Evolutionary conservation across 371 early-diverging fungal genomes (phyloP), one percentile per base, ranked within the genome.

Genomic region (Rhizopus microsporus): DNA sequence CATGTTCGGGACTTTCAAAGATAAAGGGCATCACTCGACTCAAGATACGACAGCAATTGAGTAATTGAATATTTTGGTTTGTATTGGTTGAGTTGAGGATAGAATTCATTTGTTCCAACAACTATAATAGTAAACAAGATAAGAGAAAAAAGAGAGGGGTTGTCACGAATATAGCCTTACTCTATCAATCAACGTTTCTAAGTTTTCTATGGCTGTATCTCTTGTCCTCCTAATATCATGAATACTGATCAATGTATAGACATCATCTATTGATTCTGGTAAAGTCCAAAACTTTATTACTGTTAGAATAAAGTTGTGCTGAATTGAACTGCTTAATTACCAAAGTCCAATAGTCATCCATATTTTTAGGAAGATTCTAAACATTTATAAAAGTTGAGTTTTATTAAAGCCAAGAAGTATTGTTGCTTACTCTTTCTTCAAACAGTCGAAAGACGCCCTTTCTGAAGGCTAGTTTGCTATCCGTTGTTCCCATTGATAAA

Each of bases 401-500:
- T 29, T 32, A 31, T 44, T 42, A 8, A n/a, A 23, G 23, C 23
- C 23, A 23, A 23, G 23, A 23, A 23, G 23, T 16, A 5, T n/a
- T 7, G 30, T 33, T 54, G 53, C 78, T 43, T 83, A 89, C 92
- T 67, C 80, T 80, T 69, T 91, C 90, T 71, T 93, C 90, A 62
- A 84, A 87, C 15, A 94, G 77, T 35, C 85, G 79, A 62, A 92
- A 89, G 33, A 94, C 93, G 52, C 90, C 81, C 74, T 92, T 91
- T 49, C 94, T 82, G 69, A 95, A 93, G 17, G 91, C 88, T 31
- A 95, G 74, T 69, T 94, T 95, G 65, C 88, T 87, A 66, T 94
- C 94, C 7, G 91, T 80, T 33, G 91, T 92, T 30, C 96, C 96
- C 94, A 94, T 95, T 10, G 38, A 37, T 37, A 37, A 37, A 37